A percentile compares a stretch with the other conserved stretches of the same genome.
Evolutionary conservation across 805 yeast species (phyloP).

Genomic region (Dipodascopsis uninucleata): DNA sequence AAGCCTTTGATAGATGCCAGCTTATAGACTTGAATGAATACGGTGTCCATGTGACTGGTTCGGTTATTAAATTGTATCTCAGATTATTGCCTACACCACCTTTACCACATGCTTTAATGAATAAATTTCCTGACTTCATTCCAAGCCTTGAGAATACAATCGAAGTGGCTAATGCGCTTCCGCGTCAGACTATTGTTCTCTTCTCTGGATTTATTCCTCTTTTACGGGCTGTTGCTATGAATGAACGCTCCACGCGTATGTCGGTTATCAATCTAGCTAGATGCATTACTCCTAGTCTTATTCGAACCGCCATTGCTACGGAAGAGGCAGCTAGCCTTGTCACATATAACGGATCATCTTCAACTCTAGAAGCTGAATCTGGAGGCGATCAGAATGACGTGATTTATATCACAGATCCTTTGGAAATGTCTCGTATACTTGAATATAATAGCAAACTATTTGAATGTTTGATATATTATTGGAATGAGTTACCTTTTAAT

Average conservation of each 20-base stretch:
- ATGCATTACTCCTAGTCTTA: conserved; percentile 21
- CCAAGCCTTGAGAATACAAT: conserved; percentile 17
- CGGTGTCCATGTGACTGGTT: conserved; percentile 51
- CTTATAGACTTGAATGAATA: conserved; percentile 53
- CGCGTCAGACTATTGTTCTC: conserved; percentile 21
- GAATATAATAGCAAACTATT: conserved; percentile 22
- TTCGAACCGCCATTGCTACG: conserved; percentile 16
- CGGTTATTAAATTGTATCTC: conserved; percentile 44
- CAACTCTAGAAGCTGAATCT: conserved; percentile 3
- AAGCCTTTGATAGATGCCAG: conserved; percentile 47
- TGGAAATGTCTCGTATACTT: conserved; percentile 13
- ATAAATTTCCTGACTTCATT: conserved; percentile 30
- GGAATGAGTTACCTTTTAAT: conserved; percentile 19
- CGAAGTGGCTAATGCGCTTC: conserved; percentile 11
- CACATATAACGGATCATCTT: not conserved
- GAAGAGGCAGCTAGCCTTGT: conserved; percentile 3
- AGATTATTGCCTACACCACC: conserved; percentile 53
- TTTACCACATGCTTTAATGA: conserved; percentile 38
- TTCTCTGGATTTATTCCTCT: conserved; percentile 23
- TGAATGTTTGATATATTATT: conserved; percentile 23
- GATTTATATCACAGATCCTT: conserved; percentile 17
- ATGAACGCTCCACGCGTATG: conserved; percentile 20
- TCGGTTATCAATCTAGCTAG: conserved; percentile 18
- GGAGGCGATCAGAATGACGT: conserved; percentile 2
- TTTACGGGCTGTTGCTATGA: conserved; percentile 20